Evolutionary conservation across 768 basidiomycete species (phyloP).

Genomic region (Glaciozyma martinii): DNA sequence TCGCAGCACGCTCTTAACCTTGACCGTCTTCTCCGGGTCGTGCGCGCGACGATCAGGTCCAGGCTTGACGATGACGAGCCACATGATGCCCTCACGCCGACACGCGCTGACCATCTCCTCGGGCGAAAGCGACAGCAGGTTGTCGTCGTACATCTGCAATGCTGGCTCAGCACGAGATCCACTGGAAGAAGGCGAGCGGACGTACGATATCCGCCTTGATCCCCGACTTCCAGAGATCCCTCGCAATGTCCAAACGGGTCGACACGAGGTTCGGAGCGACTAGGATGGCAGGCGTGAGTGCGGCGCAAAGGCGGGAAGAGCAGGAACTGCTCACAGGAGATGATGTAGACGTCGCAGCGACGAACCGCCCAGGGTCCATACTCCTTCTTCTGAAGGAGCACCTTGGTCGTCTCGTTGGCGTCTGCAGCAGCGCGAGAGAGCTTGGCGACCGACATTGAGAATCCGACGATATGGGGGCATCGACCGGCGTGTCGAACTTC

Average conservation of each 20-base stretch:
- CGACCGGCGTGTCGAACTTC: slow-evolving; percentile 27
- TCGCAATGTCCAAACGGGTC: slow-evolving; percentile 34
- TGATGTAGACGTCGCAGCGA: slow-evolving; percentile 38
- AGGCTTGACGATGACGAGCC: slow-evolving; percentile 32
- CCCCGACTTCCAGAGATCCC: slow-evolving; percentile 35
- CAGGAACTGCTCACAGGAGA: slow-evolving; percentile 22
- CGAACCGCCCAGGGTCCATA: slow-evolving; percentile 34
- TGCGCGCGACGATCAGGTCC: slow-evolving; percentile 9
- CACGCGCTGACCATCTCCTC: slow-evolving; percentile 35
- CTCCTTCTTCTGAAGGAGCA: not conserved
- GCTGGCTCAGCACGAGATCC: not conserved
- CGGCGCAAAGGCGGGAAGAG: not conserved
- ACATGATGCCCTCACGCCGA: slow-evolving; percentile 36
- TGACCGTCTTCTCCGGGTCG: slow-evolving; percentile 25
- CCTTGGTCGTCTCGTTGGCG: slow-evolving; percentile 19
- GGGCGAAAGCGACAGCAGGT: slow-evolving; percentile 25
- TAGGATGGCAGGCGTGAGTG: not conserved
- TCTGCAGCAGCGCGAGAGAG: slow-evolving; percentile 31
- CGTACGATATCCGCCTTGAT: slow-evolving; percentile 35
- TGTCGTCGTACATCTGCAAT: slow-evolving; percentile 33
- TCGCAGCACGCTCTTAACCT: slow-evolving; percentile 14
- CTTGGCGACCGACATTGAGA: slow-evolving; percentile 30
- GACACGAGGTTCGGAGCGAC: slow-evolving; percentile 30
- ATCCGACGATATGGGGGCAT: slow-evolving; percentile 31
- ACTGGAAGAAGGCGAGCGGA: not conserved